These are phyloP conservation scores for Peniophora sp. DNA, from an alignment of 1,284 basidiomycete genomes.

Conservation along the genomic window DNA sequence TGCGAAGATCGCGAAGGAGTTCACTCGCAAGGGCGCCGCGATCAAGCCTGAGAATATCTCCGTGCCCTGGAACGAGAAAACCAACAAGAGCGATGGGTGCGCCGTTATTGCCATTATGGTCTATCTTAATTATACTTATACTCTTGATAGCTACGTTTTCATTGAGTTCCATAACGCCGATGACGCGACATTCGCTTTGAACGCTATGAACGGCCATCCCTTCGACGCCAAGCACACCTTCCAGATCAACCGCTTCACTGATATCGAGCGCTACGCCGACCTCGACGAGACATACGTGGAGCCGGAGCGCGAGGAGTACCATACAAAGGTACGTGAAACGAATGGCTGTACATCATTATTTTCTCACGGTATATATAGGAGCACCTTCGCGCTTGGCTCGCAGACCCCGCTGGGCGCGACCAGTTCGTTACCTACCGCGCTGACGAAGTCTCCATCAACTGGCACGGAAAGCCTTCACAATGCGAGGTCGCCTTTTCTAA, in stretches of 20 bases:
- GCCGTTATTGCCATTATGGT: conserved; percentile 15
- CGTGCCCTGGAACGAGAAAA: conserved; percentile 79
- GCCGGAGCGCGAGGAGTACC: conserved; percentile 74
- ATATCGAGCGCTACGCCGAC: conserved; percentile 81
- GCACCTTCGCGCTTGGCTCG: conserved; percentile 93
- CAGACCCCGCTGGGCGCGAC: conserved; percentile 87
- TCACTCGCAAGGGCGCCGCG: conserved; percentile 70
- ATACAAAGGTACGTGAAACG: conserved; percentile 54
- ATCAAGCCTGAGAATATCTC: conserved; percentile 73
- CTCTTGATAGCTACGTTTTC: conserved; percentile 68
- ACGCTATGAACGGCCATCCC: conserved; percentile 76
- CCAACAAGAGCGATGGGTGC: conserved; percentile 83
- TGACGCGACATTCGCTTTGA: conserved; percentile 78
- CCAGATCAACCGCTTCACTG: conserved; percentile 84
- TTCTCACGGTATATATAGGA: conserved; percentile 46
- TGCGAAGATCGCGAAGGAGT: conserved; percentile 75
- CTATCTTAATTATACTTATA: conserved; percentile 1
- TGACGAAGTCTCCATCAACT: conserved; percentile 86
- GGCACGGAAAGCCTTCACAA: conserved; percentile 89
- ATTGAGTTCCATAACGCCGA: conserved; percentile 80
- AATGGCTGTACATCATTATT: too few species aligned
- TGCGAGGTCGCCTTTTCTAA: conserved; percentile 75
- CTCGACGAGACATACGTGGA: conserved; percentile 83
- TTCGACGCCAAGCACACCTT: conserved; percentile 95
- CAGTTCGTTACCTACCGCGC: conserved; percentile 94